Evolutionary conservation across 176 grass and related monocot species (phyloP).

Genomic region (Raddia distichophylla): DNA sequence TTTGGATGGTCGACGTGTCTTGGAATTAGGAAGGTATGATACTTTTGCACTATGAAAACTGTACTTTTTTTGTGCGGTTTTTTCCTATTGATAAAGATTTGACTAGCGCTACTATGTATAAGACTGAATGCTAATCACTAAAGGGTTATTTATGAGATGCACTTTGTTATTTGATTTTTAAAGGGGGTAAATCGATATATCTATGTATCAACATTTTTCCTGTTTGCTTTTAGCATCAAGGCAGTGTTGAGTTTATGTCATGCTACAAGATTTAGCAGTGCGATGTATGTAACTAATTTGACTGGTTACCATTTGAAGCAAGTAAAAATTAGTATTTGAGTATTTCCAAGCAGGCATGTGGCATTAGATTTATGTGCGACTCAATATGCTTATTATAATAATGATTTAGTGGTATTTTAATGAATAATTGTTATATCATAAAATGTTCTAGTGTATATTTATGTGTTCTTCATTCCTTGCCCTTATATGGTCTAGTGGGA

Average conservation of each 20-base stretch:
- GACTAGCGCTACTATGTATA: neutral
- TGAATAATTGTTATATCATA: neutral
- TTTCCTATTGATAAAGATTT: neutral
- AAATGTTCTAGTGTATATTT: neutral
- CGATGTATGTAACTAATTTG: neutral
- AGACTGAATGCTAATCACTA: neutral
- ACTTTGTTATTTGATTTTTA: neutral
- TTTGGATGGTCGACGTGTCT: conserved; percentile 51
- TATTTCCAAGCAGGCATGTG: neutral
- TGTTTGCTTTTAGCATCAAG: conserved; percentile 4
- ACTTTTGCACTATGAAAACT: neutral
- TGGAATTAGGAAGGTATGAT: conserved; percentile 89
- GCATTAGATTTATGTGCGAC: neutral
- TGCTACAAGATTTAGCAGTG: neutral
- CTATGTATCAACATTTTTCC: conserved; percentile 2
- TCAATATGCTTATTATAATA: neutral
- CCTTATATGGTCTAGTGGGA: conserved; percentile 59
- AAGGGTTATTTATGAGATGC: neutral
- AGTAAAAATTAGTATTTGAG: neutral
- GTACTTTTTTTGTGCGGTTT: neutral
- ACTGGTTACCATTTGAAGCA: neutral
- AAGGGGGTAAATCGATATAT: neutral
- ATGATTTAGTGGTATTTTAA: neutral
- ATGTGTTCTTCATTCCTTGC: neutral
- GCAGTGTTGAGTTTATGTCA: conserved; percentile 23